Evolutionary conservation across 2,329 filamentous ascomycete genomes (phyloP), one percentile per base, ranked within the genome.

Genomic region (Penicillium sp.): DNA sequence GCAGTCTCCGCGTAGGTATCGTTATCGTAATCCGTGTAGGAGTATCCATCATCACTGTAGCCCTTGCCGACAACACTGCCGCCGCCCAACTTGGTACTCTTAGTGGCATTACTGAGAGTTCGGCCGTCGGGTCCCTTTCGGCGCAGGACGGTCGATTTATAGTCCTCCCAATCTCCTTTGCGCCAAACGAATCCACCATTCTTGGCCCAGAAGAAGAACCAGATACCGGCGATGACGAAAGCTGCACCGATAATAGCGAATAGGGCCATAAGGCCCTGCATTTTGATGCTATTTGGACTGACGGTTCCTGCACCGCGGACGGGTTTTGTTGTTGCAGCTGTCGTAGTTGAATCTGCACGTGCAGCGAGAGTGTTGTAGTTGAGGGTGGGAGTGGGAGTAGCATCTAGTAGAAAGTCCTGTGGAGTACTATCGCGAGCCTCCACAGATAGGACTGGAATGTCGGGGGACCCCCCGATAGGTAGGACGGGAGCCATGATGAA

Each of bases 191-290:
- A 97, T 13, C 94, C 94, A 58, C 94, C 94, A 66, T 97, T 96
- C 77, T 90, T 93, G 53, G 93, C 93, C 89, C 91, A 95, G 82
- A 96, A 96, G 83, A 99, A 97, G 83, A 99, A 97, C 92, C 94
- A 99, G 69, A 97, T 91, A 21, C 82, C 84, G 0, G 81, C 83
- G 3, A 90, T 55, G 21, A 94, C 89, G 69, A 97, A 89, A 28
- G 78, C 85, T 0, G 87, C 86, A 29, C 90, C 91, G 48, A 97
- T 85, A 16, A 97, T 73, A 10, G 90, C 93, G 70, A 97, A 96
- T 1, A 97, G 79, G 0, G 88, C 87, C 69, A 97, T 90, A 65
- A 96, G 86, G 54, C 86, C 90, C 49, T 75, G 71, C 72, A 78
- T 80, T 54, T 80, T 79, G 59, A 80, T 78, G 42, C 66, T 63